These are phyloP conservation scores for Torulaspora gathmanii DNA, from an alignment of 805 yeast species.

Conservation along the genomic window DNA sequence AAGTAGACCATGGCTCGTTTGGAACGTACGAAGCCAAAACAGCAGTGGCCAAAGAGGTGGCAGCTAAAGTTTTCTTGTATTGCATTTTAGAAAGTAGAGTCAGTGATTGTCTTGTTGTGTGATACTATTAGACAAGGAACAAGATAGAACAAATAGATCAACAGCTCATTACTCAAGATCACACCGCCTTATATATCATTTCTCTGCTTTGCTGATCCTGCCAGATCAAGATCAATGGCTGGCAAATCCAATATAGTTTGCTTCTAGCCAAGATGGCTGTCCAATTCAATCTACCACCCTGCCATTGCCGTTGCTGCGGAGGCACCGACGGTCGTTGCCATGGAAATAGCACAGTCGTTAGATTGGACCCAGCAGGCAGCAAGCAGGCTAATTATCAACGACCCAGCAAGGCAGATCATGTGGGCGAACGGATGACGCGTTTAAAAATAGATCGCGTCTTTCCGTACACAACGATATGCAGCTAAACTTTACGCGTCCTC, in stretches of 20 bases:
- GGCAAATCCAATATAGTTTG: neutral
- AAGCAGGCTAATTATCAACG: neutral
- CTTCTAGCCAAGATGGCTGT: neutral
- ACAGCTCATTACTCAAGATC: neutral
- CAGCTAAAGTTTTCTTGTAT: conserved; percentile 28
- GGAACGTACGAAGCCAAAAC: conserved; percentile 29
- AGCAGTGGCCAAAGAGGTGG: conserved; percentile 32
- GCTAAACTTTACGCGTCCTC: too few relatives aligned
- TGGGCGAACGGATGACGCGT: too few relatives aligned
- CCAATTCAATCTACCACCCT: neutral
- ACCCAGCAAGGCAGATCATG: too few relatives aligned
- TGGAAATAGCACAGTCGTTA: neutral
- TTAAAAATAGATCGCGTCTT: neutral
- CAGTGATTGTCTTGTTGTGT: neutral
- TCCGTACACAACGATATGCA: neutral
- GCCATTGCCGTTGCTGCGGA: too few relatives aligned
- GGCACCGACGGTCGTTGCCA: neutral
- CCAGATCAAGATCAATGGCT: neutral
- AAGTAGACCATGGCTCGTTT: conserved; percentile 41
- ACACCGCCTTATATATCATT: neutral
- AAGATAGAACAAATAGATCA: neutral
- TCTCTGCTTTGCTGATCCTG: neutral
- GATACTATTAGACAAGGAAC: neutral
- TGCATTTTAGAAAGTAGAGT: conserved; percentile 18
- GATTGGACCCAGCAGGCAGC: neutral